phyloP scores from a whole-genome alignment of 164 flowering plant genomes.

The Tetracentron sinense region DNA sequence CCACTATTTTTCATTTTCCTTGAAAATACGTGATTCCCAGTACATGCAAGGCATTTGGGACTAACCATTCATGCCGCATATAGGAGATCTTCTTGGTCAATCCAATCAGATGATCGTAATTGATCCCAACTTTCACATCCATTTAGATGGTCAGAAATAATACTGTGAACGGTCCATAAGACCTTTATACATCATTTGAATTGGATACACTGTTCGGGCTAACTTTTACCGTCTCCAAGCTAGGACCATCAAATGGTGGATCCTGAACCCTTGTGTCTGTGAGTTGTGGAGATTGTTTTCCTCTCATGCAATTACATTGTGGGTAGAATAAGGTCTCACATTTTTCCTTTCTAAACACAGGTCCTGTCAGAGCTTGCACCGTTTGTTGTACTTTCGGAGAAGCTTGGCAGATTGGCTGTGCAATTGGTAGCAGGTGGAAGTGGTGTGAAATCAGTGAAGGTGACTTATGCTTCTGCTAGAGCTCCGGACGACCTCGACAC shows the following conservation, averaged over 20 bases:
- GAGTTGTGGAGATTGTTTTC: background rate
- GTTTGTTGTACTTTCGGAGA: conserved; percentile 71
- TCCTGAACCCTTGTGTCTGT: background rate
- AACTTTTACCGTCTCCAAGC: background rate
- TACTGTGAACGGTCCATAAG: too few relatives aligned
- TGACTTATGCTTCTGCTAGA: conserved; percentile 70
- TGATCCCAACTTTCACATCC: too few relatives aligned
- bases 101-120: too few relatives aligned
- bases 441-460: conserved; percentile 78
- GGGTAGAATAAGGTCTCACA: background rate
- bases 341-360: conserved; percentile 26
- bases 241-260: background rate
- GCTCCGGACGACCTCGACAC: conserved; percentile 94
- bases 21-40: background rate
- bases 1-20: background rate
- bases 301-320: too few relatives aligned
- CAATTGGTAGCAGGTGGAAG: conserved; percentile 86
- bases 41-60: too few relatives aligned
- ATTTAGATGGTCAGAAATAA: too few relatives aligned
- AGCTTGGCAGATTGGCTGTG: conserved; percentile 83
- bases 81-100: too few relatives aligned
- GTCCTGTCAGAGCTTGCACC: conserved; percentile 77
- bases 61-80: too few relatives aligned
- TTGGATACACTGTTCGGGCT: too few relatives aligned
- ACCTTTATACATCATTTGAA: too few relatives aligned